Evolutionary conservation across 805 yeast genomes (phyloP).

Genomic region (Clavispora asparagi): DNA sequence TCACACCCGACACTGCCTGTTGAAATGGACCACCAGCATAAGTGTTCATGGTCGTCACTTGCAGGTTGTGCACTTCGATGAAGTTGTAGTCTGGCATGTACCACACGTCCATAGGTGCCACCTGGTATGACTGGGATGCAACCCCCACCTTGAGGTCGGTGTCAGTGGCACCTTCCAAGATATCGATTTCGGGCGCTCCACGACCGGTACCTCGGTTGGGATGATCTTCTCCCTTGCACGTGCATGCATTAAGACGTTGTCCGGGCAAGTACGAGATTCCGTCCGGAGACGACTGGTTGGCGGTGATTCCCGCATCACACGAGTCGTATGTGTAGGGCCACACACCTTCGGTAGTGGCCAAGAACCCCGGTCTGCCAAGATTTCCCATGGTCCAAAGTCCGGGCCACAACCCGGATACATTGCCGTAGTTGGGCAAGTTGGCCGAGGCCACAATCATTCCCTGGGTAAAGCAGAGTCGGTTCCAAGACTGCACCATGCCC

Average conservation of each 20-base stretch:
- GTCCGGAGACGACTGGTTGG: slow-evolving; percentile 86
- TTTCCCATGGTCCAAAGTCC: slow-evolving; percentile 96
- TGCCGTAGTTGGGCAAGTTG: slow-evolving; percentile 73
- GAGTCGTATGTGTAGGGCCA: slow-evolving; percentile 90
- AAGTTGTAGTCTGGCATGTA: slow-evolving; percentile 84
- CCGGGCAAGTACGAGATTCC: slow-evolving; percentile 87
- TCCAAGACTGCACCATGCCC: slow-evolving; percentile 93
- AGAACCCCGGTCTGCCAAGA: slow-evolving; percentile 85
- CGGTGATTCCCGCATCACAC: slow-evolving; percentile 93
- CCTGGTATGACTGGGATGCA: slow-evolving; percentile 88
- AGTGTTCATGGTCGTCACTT: slow-evolving; percentile 75
- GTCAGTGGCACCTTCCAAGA: slow-evolving; percentile 76
- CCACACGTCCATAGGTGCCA: slow-evolving; percentile 95
- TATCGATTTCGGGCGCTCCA: slow-evolving; percentile 88
- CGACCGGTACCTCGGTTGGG: slow-evolving; percentile 86
- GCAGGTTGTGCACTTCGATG: slow-evolving; percentile 62
- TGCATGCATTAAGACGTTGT: slow-evolving; percentile 70
- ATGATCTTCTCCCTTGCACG: slow-evolving; percentile 79
- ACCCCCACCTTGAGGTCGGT: slow-evolving; percentile 48
- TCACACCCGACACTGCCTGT: slow-evolving; percentile 82
- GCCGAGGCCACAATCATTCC: slow-evolving; percentile 77
- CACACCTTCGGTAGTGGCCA: slow-evolving; percentile 83
- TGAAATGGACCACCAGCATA: slow-evolving; percentile 93
- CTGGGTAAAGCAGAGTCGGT: slow-evolving; percentile 81
- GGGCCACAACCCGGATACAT: slow-evolving; percentile 87